Evolutionary conservation across 495 filamentous ascomycete species (phyloP).

Genomic region (Podospora australis): DNA sequence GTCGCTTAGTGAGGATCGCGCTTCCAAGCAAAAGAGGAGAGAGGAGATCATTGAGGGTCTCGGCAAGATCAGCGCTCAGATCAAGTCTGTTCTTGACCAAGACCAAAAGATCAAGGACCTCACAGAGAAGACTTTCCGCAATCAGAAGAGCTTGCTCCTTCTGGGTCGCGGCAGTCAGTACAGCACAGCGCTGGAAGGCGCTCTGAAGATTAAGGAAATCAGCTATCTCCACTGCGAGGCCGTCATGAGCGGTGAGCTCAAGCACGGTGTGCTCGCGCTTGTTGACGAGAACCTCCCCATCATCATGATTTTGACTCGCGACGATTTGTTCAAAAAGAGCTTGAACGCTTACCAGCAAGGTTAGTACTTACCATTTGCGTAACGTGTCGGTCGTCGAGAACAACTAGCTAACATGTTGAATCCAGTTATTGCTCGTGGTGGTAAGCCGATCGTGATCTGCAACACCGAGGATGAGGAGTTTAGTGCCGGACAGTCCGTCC

Average conservation of each 20-base stretch:
- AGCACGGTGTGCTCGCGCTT: slow-evolving; percentile 94
- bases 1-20: slow-evolving; percentile 89
- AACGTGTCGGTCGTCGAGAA: not conserved
- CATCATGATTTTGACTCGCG: slow-evolving; percentile 97
- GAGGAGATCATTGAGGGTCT: slow-evolving; percentile 97
- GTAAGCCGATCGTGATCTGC: slow-evolving; percentile 97
- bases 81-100: slow-evolving; percentile 81
- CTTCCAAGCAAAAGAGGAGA: slow-evolving; percentile 85
- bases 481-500: slow-evolving; percentile 76
- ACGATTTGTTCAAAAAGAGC: slow-evolving; percentile 92
- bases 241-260: slow-evolving; percentile 98
- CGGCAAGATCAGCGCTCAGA: slow-evolving; percentile 77
- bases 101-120: slow-evolving; percentile 91
- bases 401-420: slow-evolving; percentile 10
- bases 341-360: slow-evolving; percentile 98
- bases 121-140: slow-evolving; percentile 83
- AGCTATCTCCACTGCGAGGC: slow-evolving; percentile 99
- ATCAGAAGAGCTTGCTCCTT: slow-evolving; percentile 93
- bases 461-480: slow-evolving; percentile 88
- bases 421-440: slow-evolving; percentile 81
- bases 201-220: slow-evolving; percentile 99
- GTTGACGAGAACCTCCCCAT: slow-evolving; percentile 98
- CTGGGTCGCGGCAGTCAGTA: slow-evolving; percentile 93
- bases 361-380: slow-evolving; percentile 33
- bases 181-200: slow-evolving; percentile 95